Evolutionary conservation across 2,329 filamentous ascomycete species (phyloP).

Genomic region (Monilinia fructicola): DNA sequence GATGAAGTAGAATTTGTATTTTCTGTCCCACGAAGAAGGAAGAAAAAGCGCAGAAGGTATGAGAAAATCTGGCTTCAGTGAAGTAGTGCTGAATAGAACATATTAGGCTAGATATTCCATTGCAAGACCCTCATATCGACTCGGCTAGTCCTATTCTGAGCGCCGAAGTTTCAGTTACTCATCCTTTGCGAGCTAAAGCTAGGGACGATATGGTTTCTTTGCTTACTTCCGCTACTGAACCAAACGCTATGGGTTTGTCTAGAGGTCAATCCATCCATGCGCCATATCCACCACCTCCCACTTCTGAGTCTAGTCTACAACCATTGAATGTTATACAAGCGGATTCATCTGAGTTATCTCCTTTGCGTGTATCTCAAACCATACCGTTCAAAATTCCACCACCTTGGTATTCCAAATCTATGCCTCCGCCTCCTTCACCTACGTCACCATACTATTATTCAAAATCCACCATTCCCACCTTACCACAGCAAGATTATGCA

Average conservation of each 20-base stretch:
- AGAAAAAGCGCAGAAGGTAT: conserved; percentile 43
- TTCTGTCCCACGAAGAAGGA: conserved; percentile 43
- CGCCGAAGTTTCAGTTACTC: background rate
- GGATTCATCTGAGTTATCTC: background rate
- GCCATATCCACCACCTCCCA: background rate
- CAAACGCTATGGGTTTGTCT: background rate
- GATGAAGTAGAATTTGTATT: conserved; percentile 49
- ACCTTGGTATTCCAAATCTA: conserved; percentile 5
- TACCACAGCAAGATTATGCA: background rate
- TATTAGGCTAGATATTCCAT: background rate
- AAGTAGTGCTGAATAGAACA: conserved; percentile 8
- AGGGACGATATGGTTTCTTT: too few relatives aligned
- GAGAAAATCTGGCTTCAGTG: conserved; percentile 13
- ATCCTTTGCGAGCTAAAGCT: background rate
- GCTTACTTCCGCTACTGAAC: background rate
- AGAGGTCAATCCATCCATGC: background rate
- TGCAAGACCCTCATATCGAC: background rate
- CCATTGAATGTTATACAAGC: background rate
- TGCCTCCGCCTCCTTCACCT: conserved; percentile 1
- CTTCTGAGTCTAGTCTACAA: background rate
- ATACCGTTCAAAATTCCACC: conserved; percentile 8
- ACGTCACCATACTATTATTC: background rate
- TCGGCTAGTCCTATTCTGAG: background rate
- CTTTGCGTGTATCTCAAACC: conserved; percentile 7
- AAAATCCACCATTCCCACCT: background rate